Percentiles rank a stretch among this genome's conserved stretches.
These are phyloP conservation scores for Eimeria praecox DNA, from an alignment of 169 alveolate genomes.

Conservation along the genomic window DNA sequence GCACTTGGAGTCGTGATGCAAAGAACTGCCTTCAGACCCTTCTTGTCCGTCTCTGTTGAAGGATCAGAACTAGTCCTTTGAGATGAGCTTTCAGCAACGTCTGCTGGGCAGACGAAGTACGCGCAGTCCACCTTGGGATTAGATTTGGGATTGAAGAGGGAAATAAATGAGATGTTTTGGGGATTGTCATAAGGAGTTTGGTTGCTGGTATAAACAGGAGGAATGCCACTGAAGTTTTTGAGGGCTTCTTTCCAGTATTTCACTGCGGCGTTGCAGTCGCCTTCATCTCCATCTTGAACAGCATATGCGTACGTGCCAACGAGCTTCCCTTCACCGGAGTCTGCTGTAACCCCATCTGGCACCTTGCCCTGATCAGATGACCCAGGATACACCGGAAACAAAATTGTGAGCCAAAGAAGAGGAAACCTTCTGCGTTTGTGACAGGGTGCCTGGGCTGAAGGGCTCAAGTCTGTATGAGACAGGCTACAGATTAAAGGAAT, in stretches of 20 bases:
- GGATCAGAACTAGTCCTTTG: background rate
- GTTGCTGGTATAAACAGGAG: background rate
- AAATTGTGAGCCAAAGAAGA: too few species aligned
- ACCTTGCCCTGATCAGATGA: too few species aligned
- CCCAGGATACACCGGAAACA: too few species aligned
- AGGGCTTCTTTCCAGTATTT: background rate
- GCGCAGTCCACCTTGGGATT: background rate
- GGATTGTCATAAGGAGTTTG: background rate
- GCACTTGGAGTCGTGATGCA: background rate
- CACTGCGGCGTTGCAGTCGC: too few species aligned
- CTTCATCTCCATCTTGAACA: too few species aligned
- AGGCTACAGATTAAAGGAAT: too few species aligned
- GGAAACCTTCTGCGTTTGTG: too few species aligned
- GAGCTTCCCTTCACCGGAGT: too few species aligned
- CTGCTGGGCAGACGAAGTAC: constrained; percentile 14
- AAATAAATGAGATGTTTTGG: background rate
- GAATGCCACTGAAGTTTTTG: background rate
- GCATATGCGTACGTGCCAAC: too few species aligned
- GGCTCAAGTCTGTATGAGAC: too few species aligned
- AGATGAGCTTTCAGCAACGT: background rate
- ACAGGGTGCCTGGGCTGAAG: too few species aligned
- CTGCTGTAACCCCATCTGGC: too few species aligned
- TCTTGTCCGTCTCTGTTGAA: background rate
- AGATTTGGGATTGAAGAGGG: background rate
- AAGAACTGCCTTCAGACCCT: background rate